Conservation (phyloP, 108 stramenopile species). For the Skeletonema marinoi region DNA sequence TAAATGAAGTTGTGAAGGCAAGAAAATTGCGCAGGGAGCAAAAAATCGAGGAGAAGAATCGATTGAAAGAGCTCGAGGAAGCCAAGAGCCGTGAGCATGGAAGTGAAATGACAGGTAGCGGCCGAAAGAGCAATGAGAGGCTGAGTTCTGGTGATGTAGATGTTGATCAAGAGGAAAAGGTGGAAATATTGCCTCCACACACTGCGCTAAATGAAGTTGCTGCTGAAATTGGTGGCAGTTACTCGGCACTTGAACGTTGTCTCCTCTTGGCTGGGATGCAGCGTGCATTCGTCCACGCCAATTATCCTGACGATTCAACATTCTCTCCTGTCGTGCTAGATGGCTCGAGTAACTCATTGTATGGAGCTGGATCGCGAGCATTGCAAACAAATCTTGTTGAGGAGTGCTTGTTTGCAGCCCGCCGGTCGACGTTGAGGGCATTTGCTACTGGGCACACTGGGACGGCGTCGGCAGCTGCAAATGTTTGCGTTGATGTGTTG, state of each 20-base stretch:
- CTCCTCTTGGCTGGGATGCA: constrained; percentile 85
- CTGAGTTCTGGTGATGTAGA: constrained; percentile 18
- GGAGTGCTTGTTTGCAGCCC: constrained; percentile 80
- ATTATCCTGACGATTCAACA: constrained; percentile 40
- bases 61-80: constrained; percentile 47
- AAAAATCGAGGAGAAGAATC: constrained; percentile 48
- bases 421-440: constrained; percentile 74
- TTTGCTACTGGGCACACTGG: constrained; percentile 88
- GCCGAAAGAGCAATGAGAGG: constrained; percentile 1
- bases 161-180: constrained; percentile 35
- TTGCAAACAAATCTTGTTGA: constrained; percentile 84
- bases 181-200: constrained; percentile 71
- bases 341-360: neutral
- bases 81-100: constrained; percentile 30
- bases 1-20: constrained; percentile 77
- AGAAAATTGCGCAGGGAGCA: constrained; percentile 59
- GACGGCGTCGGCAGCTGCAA: constrained; percentile 80
- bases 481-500: constrained; percentile 68
- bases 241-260: constrained; percentile 76
- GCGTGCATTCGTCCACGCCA: constrained; percentile 66
- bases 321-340: constrained; percentile 30
- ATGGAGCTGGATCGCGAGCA: constrained; percentile 38
- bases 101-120: neutral
- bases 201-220: constrained; percentile 73
- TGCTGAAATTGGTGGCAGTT: constrained; percentile 83